A percentile compares a stretch with the other conserved stretches of the same genome.
Evolutionary conservation across 495 filamentous ascomycete species (phyloP).

Genomic region (Aspergillus bertholletiae): DNA sequence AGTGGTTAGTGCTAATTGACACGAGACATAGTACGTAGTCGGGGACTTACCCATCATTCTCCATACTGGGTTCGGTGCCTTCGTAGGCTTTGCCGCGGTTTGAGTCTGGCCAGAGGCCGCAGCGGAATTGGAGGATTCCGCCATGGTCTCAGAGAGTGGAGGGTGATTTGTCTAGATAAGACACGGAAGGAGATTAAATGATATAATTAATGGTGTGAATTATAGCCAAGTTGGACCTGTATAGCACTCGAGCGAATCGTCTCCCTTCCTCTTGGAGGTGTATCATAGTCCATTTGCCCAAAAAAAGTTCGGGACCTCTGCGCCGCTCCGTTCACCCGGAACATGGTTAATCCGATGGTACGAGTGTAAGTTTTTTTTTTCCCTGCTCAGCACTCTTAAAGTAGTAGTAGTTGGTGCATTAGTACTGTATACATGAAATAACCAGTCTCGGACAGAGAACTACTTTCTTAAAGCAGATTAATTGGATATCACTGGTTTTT

Average conservation of each 20-base stretch:
- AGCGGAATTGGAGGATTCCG: constrained; percentile 34
- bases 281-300: neutral
- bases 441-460: too few relatives aligned
- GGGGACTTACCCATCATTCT: constrained; percentile 62
- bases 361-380: too few relatives aligned
- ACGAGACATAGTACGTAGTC: neutral
- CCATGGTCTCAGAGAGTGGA: constrained; percentile 19
- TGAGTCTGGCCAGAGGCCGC: constrained; percentile 26
- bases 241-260: neutral
- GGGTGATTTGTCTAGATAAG: neutral
- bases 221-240: neutral
- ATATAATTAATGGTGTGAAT: neutral
- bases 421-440: too few relatives aligned
- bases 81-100: constrained; percentile 26
- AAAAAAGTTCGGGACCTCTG: constrained; percentile 6
- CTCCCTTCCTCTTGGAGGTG: neutral
- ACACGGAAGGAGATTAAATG: neutral
- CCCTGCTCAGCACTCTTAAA: too few relatives aligned
- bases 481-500: too few relatives aligned
- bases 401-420: too few relatives aligned
- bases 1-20: neutral
- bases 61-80: constrained; percentile 61
- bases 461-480: too few relatives aligned
- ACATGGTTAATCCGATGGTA: neutral
- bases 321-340: neutral